These are phyloP conservation scores for Phallus indusiatus DNA, from an alignment of 768 basidiomycete species.

Conservation along the genomic window DNA sequence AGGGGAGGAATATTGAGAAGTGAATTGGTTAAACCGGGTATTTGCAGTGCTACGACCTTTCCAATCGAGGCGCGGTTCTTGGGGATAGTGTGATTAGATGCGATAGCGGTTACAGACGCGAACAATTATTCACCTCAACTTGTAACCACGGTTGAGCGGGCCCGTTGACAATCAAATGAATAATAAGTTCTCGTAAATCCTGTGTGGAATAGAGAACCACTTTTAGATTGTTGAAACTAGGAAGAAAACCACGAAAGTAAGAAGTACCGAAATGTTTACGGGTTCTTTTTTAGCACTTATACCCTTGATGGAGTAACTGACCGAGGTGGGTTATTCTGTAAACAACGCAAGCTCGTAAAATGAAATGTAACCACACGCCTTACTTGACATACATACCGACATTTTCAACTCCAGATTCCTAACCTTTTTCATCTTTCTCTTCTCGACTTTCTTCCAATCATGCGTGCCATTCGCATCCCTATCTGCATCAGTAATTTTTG, in stretches of 20 bases:
- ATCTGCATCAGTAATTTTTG: conserved; percentile 5
- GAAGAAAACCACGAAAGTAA: conserved; percentile 28
- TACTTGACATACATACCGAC: conserved; percentile 60
- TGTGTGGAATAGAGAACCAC: conserved; percentile 24
- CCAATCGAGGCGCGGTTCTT: too few relatives aligned
- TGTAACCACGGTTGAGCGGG: conserved; percentile 83
- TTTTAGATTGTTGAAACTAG: background rate
- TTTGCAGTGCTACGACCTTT: too few relatives aligned
- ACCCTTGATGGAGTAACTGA: conserved; percentile 74
- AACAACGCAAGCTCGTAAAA: conserved; percentile 8
- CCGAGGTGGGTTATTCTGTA: conserved; percentile 53
- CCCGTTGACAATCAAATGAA: conserved; percentile 75
- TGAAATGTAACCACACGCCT: background rate
- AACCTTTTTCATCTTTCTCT: conserved; percentile 61
- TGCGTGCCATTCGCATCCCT: conserved; percentile 19
- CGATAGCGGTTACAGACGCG: too few relatives aligned
- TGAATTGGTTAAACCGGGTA: too few relatives aligned
- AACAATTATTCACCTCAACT: too few relatives aligned
- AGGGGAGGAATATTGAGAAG: too few relatives aligned
- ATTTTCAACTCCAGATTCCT: conserved; percentile 47
- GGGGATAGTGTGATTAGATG: too few relatives aligned
- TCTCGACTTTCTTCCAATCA: conserved; percentile 64
- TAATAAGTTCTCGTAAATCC: conserved; percentile 82
- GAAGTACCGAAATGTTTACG: conserved; percentile 75
- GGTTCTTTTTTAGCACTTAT: conserved; percentile 65